Conservation (phyloP, 495 filamentous ascomycete species). For the Aspergillus baeticus region DNA sequence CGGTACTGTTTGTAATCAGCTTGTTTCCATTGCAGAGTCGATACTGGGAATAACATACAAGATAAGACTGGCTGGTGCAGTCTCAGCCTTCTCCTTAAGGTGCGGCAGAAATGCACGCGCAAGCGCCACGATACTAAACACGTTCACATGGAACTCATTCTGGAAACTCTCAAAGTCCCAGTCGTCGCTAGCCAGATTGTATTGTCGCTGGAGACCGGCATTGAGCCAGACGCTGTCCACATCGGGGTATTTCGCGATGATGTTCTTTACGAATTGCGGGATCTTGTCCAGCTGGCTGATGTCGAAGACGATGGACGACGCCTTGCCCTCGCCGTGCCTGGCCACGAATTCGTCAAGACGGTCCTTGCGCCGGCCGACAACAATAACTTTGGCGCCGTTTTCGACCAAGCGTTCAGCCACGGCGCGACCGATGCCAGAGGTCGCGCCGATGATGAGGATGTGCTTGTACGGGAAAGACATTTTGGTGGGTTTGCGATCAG, state of each 20-base stretch:
- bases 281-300: constrained; percentile 59
- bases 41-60: constrained; percentile 19
- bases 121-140: constrained; percentile 58
- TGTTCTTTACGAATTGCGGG: constrained; percentile 51
- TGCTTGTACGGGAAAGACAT: constrained; percentile 66
- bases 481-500: not conserved
- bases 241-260: constrained; percentile 53
- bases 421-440: constrained; percentile 64
- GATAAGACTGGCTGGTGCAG: constrained; percentile 29
- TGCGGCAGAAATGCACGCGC: constrained; percentile 60
- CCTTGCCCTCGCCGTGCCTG: constrained; percentile 57
- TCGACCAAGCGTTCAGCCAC: constrained; percentile 62
- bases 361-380: constrained; percentile 63
- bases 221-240: constrained; percentile 41
- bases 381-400: constrained; percentile 60
- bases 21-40: not conserved
- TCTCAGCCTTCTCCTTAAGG: constrained; percentile 49
- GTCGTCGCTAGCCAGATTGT: constrained; percentile 54
- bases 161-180: constrained; percentile 52
- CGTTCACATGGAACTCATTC: constrained; percentile 62
- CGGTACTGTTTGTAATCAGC: constrained; percentile 26
- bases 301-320: constrained; percentile 54
- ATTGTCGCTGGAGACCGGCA: constrained; percentile 37
- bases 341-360: constrained; percentile 61
- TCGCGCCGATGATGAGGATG: constrained; percentile 68